Base-by-base conservation (phyloP, 2,329 filamentous ascomycete species). In the Diaporthe batatas region DNA sequence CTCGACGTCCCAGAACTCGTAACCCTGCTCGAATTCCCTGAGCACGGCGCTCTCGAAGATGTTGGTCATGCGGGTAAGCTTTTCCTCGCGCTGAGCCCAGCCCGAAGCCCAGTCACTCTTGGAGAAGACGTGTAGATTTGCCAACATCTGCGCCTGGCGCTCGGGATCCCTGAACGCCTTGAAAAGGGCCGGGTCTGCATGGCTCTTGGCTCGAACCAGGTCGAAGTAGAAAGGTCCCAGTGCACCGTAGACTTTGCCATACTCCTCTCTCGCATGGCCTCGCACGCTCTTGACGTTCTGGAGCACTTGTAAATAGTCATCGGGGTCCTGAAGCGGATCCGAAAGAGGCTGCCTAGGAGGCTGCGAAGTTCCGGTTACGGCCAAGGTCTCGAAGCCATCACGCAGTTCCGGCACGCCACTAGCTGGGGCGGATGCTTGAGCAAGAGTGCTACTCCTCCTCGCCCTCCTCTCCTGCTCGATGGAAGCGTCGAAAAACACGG, bases 1-100 rank as follows among this genome's bases (percentile, higher is more conserved):
- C 76, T 97, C 93, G 70, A 97, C 91, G 80, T 99, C 96, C 84
- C 93, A 93, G 55, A 91, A 91, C 80, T 96, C 94, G 76, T 97
- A 97, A 5, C 94, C 96, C 79, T 96, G 93, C 82, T 97, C 93
- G 77, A 99, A 99, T 81, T 99, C 96, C 64, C 93, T 90, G 68
- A 98, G 84, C 4, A 97, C 95, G 4, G 95, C 95, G 72, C 92
- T 95, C 83, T 98, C 96, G 78, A 99, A 99, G 73, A 96, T 91
- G 49, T 88, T 88, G 76, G 92, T 90, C 88, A 97, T 95, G 32
- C 87, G 89, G 49, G 89, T 86, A 25, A 99, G 84, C 79, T 92
- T 93, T 75, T 93, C 90, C 77, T 93, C 90, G 55, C 96, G 87
- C 76, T 90, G 87, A 62, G 85, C 82, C 86, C 93, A 95, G 1